Evolutionary conservation across 2,329 filamentous ascomycete species (phyloP), one percentile per base, ranked within the genome.

Genomic region (Canariomyces notabilis): DNA sequence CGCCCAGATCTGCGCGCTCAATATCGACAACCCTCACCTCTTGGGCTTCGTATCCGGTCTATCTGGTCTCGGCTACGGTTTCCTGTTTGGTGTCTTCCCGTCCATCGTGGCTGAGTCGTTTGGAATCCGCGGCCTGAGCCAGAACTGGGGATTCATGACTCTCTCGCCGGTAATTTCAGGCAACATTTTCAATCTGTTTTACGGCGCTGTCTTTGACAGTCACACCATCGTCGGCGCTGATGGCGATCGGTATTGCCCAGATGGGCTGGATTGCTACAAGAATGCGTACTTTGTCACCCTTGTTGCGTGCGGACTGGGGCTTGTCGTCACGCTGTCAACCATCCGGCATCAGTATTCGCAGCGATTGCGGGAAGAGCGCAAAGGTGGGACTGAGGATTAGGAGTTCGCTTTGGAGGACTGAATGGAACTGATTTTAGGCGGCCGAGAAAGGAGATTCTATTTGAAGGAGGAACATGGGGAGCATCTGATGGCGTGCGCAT

Each of bases 61-160:
- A 18, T 95, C 87, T 0, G 93, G 93, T 0, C 72, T 97, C 1
- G 90, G 83, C 1, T 98, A 98, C 64, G 93, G 93, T 2, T 88
- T 95, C 54, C 75, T 97, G 0, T 97, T 97, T 56, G 93, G 93
- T 26, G 90, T 95, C 16, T 95, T 87, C 65, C 93, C 93, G 0
- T 90, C 89, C 11, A 81, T 97, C 15, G 79, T 87, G 8, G 89
- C 90, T 6, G 90, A 97, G 63, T 84, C 85, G 0, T 98, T 98
- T 63, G 93, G 93, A 6, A 85, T 96, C 20, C 78, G 84, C 50
- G 91, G 90, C 1, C 74, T 98, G 37, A 89, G 85, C 45, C 88
- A 95, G 62, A 98, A 97, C 61, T 98, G 93, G 91, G 93, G 93
- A 12, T 85, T 86, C 58, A 94, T 98, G 82, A 96, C 89, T 0